phyloP scores from a whole-genome alignment of 768 basidiomycete genomes.

The Xerocomellus dryophilus region DNA sequence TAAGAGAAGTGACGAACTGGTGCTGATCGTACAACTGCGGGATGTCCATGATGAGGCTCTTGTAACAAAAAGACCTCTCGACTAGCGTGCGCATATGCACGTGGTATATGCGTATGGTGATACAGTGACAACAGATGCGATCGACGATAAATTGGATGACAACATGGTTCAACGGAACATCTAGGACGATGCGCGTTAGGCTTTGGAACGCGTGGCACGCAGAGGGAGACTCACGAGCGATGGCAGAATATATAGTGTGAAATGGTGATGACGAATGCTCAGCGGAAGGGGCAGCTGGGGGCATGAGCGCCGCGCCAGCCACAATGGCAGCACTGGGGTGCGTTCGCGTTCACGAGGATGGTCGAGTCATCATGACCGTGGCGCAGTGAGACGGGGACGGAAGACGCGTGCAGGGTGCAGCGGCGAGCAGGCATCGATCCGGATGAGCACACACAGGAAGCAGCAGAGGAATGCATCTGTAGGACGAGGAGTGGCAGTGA shows the following conservation, averaged over 20 bases:
- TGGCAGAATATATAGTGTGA: conserved; percentile 29
- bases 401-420: conserved; percentile 7
- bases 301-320: conserved; percentile 62
- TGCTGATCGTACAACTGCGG: conserved; percentile 29
- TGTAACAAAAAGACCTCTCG: conserved; percentile 2
- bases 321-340: conserved; percentile 79
- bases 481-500: neutral
- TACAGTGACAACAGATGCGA: conserved; percentile 34
- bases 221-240: conserved; percentile 18
- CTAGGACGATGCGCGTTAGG: conserved; percentile 8
- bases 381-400: conserved; percentile 26
- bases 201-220: neutral
- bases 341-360: conserved; percentile 46
- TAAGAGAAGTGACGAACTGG: conserved; percentile 7
- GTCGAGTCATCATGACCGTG: conserved; percentile 26
- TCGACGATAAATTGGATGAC: conserved; percentile 31
- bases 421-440: conserved; percentile 5
- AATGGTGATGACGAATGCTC: conserved; percentile 22
- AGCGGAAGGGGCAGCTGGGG: conserved; percentile 65
- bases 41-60: conserved; percentile 15
- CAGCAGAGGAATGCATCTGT: conserved; percentile 22
- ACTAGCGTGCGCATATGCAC: conserved; percentile 37
- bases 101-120: conserved; percentile 33
- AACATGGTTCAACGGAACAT: conserved; percentile 26
- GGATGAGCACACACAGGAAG: conserved; percentile 12